These are phyloP conservation scores for Paecilomyces sp. DNA, from an alignment of 2,329 filamentous ascomycete species.

Conservation along the genomic window DNA sequence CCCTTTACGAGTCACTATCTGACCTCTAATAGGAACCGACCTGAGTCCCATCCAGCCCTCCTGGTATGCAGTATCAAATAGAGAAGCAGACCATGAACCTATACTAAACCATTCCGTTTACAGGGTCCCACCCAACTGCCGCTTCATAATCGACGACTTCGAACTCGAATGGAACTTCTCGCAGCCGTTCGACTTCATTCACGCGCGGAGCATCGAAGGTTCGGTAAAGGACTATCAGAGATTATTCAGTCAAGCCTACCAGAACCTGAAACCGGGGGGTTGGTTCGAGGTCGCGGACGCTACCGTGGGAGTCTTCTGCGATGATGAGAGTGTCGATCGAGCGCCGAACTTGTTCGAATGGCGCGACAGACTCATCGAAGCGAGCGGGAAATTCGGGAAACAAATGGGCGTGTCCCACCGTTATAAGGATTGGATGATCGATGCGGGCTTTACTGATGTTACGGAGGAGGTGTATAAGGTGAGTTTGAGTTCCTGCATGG, in stretches of 20 bases:
- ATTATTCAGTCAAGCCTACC: constrained; percentile 11
- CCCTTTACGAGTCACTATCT: neutral
- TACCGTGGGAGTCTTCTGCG: constrained; percentile 8
- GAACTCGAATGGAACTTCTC: constrained; percentile 16
- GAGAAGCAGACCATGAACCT: neutral
- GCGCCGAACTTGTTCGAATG: constrained; percentile 8
- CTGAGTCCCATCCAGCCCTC: constrained; percentile 26
- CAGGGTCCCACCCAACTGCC: constrained; percentile 18
- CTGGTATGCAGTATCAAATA: constrained; percentile 3
- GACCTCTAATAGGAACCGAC: constrained; percentile 11
- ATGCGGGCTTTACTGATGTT: constrained; percentile 21
- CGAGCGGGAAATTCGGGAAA: constrained; percentile 16
- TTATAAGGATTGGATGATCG: constrained; percentile 12
- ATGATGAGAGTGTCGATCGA: constrained; percentile 8
- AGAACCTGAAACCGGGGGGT: constrained; percentile 14
- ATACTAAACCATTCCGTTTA: neutral
- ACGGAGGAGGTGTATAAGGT: constrained; percentile 15
- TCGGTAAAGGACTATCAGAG: constrained; percentile 14
- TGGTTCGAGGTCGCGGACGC: constrained; percentile 13
- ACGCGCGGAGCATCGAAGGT: constrained; percentile 16
- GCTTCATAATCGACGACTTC: constrained; percentile 18
- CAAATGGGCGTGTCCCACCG: constrained; percentile 10
- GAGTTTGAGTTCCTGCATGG: constrained; percentile 1
- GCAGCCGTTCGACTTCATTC: constrained; percentile 17
- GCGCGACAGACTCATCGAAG: constrained; percentile 12